Evolutionary conservation across 169 alveolate species (phyloP), one percentile per base, ranked within the genome.

Genomic region (Cryptosporidium tyzzeri): DNA sequence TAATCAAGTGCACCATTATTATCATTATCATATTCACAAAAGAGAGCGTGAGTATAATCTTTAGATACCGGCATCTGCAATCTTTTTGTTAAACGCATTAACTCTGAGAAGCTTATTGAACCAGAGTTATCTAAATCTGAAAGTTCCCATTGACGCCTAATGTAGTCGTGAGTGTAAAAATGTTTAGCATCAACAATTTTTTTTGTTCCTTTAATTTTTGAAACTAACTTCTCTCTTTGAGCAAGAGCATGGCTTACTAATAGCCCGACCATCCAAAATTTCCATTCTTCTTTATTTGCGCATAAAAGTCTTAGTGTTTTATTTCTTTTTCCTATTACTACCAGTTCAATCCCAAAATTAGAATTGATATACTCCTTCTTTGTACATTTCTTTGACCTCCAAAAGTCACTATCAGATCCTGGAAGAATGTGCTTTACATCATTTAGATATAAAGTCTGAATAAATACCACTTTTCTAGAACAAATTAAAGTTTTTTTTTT

Each of bases 81-180:
- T 86, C 86, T 73, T 31, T 59, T 86, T 14, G 74, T 33, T 41
- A 68, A 51, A 31, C 86, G 92, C 85, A 71, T 86, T 2, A 86
- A 73, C 33, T 86, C 91, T 3, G 65, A 35, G 29, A 68, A 68
- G 37, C 74, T 86, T 21, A 86, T 73, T 23, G 85, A 70, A 8
- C 74, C 74, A 29, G 85, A 68, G 71, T 86, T 68, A 75, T 86
- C 92, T 29, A 86, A 86, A 70, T 86, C 92, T 9, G 85, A 73
- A 33, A 86, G 85, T 55, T 75, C 86, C 92, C 92, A 86, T 23
- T 86, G 92, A n/a, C 86, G 91, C 75, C 86, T 71, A 55, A 86
- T 68, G 55, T 86, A 71, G 37, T 70, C 91, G 18, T 73, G 84
- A 39, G 91, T 73, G 65, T 62, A 62, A 45, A 80, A 80, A 7